Evolutionary conservation across 2,329 filamentous ascomycete genomes (phyloP).

Genomic region (Xylaria sp.): DNA sequence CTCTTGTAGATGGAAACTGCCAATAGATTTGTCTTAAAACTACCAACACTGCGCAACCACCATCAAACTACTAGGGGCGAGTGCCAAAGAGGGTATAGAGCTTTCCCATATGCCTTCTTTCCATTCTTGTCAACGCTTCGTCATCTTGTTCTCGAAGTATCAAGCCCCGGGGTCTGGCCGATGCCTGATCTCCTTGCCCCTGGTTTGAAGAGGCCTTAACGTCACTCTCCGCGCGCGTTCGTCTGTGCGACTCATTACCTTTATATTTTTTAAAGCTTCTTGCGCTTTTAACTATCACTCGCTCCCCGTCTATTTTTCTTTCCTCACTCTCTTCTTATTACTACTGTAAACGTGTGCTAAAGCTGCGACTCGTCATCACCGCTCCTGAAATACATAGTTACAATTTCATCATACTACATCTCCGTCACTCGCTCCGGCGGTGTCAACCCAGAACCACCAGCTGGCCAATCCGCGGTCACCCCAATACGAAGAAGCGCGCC

Average conservation of each 20-base stretch:
- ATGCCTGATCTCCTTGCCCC: conserved; percentile 40
- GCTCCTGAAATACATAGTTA: conserved; percentile 51
- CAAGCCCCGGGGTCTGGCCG: conserved; percentile 46
- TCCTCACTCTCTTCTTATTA: conserved; percentile 45
- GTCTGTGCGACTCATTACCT: conserved; percentile 42
- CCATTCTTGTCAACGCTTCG: conserved; percentile 41
- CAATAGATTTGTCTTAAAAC: conserved; percentile 49
- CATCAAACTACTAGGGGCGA: conserved; percentile 37
- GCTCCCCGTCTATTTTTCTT: conserved; percentile 40
- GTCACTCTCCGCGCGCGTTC: conserved; percentile 42
- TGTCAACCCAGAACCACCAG: conserved; percentile 22
- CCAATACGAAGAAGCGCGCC: conserved; percentile 16
- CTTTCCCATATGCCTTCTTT: conserved; percentile 41
- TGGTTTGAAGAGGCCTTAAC: conserved; percentile 41
- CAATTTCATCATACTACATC: conserved; percentile 48
- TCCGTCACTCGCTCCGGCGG: conserved; percentile 28
- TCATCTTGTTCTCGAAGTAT: conserved; percentile 43
- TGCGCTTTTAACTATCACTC: conserved; percentile 20
- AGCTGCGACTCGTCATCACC: conserved; percentile 36
- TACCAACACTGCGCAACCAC: conserved; percentile 47
- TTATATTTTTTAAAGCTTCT: conserved; percentile 42
- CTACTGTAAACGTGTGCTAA: conserved; percentile 30
- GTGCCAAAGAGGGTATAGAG: conserved; percentile 46
- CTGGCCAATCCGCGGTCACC: conserved; percentile 21
- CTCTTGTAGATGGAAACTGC: conserved; percentile 41